Base-by-base conservation (phyloP, 371 early-diverging fungal species). In the Mortierella sp. region DNA sequence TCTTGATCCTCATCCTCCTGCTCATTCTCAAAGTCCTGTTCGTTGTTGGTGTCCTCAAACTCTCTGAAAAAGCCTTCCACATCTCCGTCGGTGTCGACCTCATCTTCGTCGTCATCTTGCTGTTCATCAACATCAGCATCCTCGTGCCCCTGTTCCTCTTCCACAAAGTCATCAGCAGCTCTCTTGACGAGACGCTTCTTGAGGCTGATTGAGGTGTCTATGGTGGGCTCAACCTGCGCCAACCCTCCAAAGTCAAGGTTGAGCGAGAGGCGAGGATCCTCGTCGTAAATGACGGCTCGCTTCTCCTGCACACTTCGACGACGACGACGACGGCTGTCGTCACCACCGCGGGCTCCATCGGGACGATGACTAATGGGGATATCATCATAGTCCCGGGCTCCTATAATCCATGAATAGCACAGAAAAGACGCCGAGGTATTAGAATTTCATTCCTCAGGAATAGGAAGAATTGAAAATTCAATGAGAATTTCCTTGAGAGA, bases 291-390 rank as follows among this genome's bases (percentile, higher is more conserved):
- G n/a, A 61, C 76, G 3, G 56, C 42, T 8, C 76, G 60, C 60
- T 62, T 66, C 17, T 26, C 17, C n/a, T n/a, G 11, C 7, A 28
- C 34, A 32, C 54, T 41, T 3, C 63, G 51, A 26, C 68, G 55
- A 24, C 63, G 63, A 24, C 53, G 56, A n/a, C 55, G 70, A 19
- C 49, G 32, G 11, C 27, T 53, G 17, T 26, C 32, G 26, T 52
- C 44, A 5, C 76, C 69, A 15, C 64, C 76, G 30, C 60, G 64
- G 14, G 64, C 69, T 1, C 69, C 64, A 19, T 57, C 69, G 15
- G 19, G 54, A 21, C 70, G 64, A 23, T 30, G 31, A 30, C 62
- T 52, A 56, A 66, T 66, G 9, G 72, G 72, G 21, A 72, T 0
- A 9, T 60, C 42, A 0, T 32, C 44, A 5, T 71, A 64, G 15